A percentile compares a stretch with the other conserved stretches of the same genome.
phyloP scores from a whole-genome alignment of 495 filamentous ascomycete species.

The Hypoxylon lienhwacheense region DNA sequence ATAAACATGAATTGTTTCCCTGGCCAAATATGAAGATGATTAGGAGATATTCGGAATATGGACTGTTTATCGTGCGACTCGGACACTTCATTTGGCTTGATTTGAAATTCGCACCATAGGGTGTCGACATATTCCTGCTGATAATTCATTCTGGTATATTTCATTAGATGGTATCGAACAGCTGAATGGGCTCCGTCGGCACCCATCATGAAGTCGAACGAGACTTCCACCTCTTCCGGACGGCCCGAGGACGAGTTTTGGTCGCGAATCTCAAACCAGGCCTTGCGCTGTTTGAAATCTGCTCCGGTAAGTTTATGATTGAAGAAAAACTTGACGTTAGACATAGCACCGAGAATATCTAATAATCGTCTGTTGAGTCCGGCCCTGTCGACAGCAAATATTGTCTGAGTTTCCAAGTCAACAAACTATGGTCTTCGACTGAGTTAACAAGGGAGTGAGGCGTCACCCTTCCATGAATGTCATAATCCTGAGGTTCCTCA shows the following conservation, averaged over 20 bases:
- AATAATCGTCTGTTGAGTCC: slow-evolving; percentile 83
- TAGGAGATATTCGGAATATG: slow-evolving; percentile 77
- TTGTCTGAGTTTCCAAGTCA: slow-evolving; percentile 41
- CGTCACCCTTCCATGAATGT: slow-evolving; percentile 80
- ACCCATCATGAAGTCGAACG: slow-evolving; percentile 93
- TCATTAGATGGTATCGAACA: slow-evolving; percentile 90
- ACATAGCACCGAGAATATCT: slow-evolving; percentile 77
- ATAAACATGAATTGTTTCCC: slow-evolving; percentile 95
- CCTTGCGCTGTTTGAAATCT: slow-evolving; percentile 73
- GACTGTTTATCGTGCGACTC: slow-evolving; percentile 47
- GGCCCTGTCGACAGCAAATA: slow-evolving; percentile 67
- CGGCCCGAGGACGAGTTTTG: slow-evolving; percentile 24
- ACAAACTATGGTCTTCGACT: slow-evolving; percentile 4
- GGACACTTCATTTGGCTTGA: slow-evolving; percentile 49
- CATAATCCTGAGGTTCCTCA: slow-evolving; percentile 83
- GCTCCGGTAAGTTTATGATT: slow-evolving; percentile 87
- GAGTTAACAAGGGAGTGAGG: background rate
- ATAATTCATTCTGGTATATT: slow-evolving; percentile 83
- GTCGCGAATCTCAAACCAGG: slow-evolving; percentile 78
- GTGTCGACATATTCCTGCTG: slow-evolving; percentile 96
- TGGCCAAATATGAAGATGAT: slow-evolving; percentile 98
- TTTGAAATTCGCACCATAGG: slow-evolving; percentile 94
- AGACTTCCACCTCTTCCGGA: slow-evolving; percentile 63
- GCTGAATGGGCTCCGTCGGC: slow-evolving; percentile 95
- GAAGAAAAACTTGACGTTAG: slow-evolving; percentile 90